Conservation (phyloP, 2,329 filamentous ascomycete genomes). For the Cladosporium halotolerans region DNA sequence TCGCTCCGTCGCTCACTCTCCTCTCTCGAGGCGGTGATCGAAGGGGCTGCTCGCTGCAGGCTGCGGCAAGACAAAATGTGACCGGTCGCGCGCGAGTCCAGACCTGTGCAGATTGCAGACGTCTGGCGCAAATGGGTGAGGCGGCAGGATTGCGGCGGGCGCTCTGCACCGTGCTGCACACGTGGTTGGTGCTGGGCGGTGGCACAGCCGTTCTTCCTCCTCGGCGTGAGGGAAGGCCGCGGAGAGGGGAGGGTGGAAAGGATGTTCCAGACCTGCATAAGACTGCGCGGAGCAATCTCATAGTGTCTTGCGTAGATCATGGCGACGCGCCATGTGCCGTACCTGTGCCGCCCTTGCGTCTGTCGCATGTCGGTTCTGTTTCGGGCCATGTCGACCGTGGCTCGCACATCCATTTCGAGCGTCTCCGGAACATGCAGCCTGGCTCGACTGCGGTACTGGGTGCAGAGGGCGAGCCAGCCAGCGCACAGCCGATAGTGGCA, state of each 20-base stretch:
- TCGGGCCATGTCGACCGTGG: not conserved
- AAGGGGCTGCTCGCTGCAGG: not conserved
- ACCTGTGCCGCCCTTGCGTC: conserved; percentile 5
- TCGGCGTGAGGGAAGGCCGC: not conserved
- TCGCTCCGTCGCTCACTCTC: not conserved
- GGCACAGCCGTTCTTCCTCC: not conserved
- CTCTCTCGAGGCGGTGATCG: conserved; percentile 1
- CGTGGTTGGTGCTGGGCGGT: conserved; percentile 5
- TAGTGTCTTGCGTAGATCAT: conserved; percentile 3
- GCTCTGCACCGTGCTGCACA: conserved; percentile 1
- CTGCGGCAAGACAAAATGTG: no score
- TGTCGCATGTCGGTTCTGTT: conserved; percentile 1
- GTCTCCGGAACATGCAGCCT: conserved; percentile 6
- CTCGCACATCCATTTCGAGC: not conserved
- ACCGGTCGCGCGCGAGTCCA: no score
- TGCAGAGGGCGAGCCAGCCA: not conserved
- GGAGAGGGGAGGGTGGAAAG: not conserved
- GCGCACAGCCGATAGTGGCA: not conserved
- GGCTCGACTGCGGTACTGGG: conserved; percentile 7
- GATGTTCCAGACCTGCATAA: conserved; percentile 11
- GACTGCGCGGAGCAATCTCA: conserved; percentile 4
- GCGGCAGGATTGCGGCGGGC: conserved; percentile 11
- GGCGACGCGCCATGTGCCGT: not conserved
- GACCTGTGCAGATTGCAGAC: no score
- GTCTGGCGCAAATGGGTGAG: not conserved